phyloP scores from a whole-genome alignment of 2,329 filamentous ascomycete genomes.

The Lachnellula cervina region DNA sequence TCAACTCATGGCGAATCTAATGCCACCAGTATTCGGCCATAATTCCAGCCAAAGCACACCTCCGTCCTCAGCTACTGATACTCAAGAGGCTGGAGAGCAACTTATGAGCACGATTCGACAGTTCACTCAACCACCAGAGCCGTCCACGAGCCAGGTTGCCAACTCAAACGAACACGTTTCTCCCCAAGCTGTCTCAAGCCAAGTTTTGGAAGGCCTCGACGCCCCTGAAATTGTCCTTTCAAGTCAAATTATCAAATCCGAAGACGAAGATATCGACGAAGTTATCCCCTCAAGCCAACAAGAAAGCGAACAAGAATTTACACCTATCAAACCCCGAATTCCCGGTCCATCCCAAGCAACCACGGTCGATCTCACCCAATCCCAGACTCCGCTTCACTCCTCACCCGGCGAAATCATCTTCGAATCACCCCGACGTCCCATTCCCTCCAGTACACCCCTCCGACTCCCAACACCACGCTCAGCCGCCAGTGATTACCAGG shows the following conservation, averaged over 20 bases:
- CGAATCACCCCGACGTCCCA: constrained; percentile 25
- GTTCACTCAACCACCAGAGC: constrained; percentile 18
- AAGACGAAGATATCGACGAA: not conserved
- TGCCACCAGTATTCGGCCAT: constrained; percentile 44
- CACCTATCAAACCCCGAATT: not conserved
- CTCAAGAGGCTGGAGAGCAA: constrained; percentile 28
- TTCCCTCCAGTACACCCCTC: constrained; percentile 19
- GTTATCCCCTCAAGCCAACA: constrained; percentile 10
- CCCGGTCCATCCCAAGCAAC: constrained; percentile 26
- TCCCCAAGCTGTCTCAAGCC: not conserved
- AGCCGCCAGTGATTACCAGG: not conserved
- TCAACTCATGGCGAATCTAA: constrained; percentile 53
- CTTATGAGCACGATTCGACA: constrained; percentile 25
- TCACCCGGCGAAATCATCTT: constrained; percentile 20
- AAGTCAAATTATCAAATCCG: not conserved
- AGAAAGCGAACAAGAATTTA: not conserved
- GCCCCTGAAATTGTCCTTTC: not conserved
- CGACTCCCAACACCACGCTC: constrained; percentile 10
- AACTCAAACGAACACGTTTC: not conserved
- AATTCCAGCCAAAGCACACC: constrained; percentile 3
- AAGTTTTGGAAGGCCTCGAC: not conserved
- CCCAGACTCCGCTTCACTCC: constrained; percentile 16
- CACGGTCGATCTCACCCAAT: constrained; percentile 29
- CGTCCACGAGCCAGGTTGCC: not conserved
- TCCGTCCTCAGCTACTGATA: constrained; percentile 24